Conservation (phyloP, 108 stramenopile species). For the Cyclostephanos tholiformis region DNA sequence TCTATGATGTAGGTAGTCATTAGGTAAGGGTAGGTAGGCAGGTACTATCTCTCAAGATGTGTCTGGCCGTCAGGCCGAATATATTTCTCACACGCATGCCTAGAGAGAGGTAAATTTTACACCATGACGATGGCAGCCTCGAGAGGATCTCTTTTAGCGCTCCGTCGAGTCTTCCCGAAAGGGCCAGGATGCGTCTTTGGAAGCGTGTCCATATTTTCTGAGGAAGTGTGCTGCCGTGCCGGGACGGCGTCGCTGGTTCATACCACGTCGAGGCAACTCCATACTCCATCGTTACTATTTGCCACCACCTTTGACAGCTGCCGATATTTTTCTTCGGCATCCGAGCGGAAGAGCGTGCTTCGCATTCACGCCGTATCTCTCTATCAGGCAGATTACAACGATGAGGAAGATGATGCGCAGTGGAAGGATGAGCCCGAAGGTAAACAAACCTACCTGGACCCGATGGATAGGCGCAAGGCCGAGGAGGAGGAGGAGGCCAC, state of each 20-base stretch:
- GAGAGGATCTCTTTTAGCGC: conserved; percentile 18
- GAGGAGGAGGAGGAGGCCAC: conserved; percentile 48
- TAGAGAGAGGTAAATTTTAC: no score
- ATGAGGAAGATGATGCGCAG: conserved; percentile 49
- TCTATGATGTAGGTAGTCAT: no score
- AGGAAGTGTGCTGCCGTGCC: not conserved
- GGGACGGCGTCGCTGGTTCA: not conserved
- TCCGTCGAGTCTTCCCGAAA: conserved; percentile 11
- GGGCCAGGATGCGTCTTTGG: not conserved
- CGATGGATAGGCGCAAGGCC: conserved; percentile 44
- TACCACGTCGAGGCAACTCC: not conserved
- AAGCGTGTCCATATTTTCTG: not conserved
- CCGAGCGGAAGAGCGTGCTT: conserved; percentile 36
- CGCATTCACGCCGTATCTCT: conserved; percentile 77
- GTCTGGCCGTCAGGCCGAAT: not conserved
- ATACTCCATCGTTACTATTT: conserved; percentile 7
- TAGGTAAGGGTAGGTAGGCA: no score
- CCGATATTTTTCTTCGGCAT: conserved; percentile 30
- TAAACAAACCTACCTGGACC: conserved; percentile 34
- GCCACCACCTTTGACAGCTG: not conserved
- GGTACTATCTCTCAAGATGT: no score
- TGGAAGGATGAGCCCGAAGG: conserved; percentile 40
- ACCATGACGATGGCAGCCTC: conserved; percentile 22
- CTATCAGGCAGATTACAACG: conserved; percentile 60
- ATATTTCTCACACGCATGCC: no score